Evolutionary conservation across 306 rosid genomes (phyloP).

Genomic region (Delonix regia): DNA sequence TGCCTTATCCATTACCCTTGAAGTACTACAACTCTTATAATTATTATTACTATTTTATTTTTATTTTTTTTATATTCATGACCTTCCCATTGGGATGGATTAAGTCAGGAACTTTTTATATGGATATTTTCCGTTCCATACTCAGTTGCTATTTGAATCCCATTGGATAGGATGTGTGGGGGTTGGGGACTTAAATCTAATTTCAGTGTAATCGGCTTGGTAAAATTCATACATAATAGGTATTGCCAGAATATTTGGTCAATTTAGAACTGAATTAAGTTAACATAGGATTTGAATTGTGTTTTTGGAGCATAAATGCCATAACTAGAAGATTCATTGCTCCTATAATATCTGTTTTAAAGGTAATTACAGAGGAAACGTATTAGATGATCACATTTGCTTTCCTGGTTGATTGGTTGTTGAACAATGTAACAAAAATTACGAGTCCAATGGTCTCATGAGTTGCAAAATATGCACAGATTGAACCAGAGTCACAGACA

Average conservation of each 20-base stretch:
- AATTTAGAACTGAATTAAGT: conserved; percentile 10
- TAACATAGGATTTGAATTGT: background rate
- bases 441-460: conserved; percentile 9
- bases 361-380: background rate
- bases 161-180: background rate
- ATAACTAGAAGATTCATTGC: background rate
- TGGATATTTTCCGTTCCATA: background rate
- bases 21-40: conserved; percentile 3
- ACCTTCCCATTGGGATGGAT: background rate
- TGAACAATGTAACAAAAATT: background rate
- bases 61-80: background rate
- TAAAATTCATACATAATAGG: background rate
- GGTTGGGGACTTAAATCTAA: background rate
- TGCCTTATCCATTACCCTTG: background rate
- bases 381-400: conserved; percentile 11
- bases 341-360: conserved; percentile 5
- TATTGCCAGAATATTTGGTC: background rate
- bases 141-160: conserved; percentile 9
- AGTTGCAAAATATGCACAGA: conserved; percentile 58
- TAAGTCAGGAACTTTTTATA: background rate
- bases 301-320: conserved; percentile 15
- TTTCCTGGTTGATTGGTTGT: conserved; percentile 15
- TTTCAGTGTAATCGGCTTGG: conserved; percentile 1
- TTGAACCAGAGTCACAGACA: conserved; percentile 93
- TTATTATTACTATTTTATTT: too few relatives aligned